Base-by-base conservation (phyloP, 768 basidiomycete species). In the Trametes coccinea region DNA sequence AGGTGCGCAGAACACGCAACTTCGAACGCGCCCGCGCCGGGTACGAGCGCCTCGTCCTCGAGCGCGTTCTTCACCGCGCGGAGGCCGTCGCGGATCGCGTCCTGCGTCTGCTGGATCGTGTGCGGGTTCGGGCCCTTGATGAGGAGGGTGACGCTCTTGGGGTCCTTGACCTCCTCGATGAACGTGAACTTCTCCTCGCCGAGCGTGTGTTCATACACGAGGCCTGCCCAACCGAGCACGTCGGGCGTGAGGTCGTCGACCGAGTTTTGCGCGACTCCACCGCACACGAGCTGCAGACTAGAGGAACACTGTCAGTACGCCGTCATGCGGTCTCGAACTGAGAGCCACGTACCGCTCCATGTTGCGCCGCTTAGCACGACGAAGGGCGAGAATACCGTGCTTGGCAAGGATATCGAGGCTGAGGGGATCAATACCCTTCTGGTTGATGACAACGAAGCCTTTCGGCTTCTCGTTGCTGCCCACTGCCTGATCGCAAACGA, bases 181-280 rank as follows among this genome's bases (percentile, higher is more conserved):
- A 98, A 98, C 0, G 97, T 99, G 76, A 83, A 99, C 73, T 98
- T 99, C 72, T 99, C 97, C 78, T 99, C 97, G 66, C 97, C 97
- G 34, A 99, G 84, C 17, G 95, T 98, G 76, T 98, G 95, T 77
- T 99, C 97, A 78, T 99, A 99, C 33, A 99, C 94, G 63, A 98
- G 86, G 8, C 97, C 97, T 44, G 97, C 97, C 90, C 93, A 97
- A 34, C 97, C 97, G 52, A 99, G 87, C 37, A 93, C 82, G 55
- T 90, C 89, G 13, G 96, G 94, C 2, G 86, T 87, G 52, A 99
- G 83, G 72, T 99, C 96, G 67, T 99, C 97, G 13, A 98, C 94
- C 59, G 95, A 97, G 79, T 99, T 98, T 74, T 98, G 96, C 2
- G 97, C 95, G 67, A 87, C 81, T 68, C 97, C 97, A 56, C 97